Base-by-base conservation (phyloP, 768 basidiomycete species). In the Zangia roseola region DNA sequence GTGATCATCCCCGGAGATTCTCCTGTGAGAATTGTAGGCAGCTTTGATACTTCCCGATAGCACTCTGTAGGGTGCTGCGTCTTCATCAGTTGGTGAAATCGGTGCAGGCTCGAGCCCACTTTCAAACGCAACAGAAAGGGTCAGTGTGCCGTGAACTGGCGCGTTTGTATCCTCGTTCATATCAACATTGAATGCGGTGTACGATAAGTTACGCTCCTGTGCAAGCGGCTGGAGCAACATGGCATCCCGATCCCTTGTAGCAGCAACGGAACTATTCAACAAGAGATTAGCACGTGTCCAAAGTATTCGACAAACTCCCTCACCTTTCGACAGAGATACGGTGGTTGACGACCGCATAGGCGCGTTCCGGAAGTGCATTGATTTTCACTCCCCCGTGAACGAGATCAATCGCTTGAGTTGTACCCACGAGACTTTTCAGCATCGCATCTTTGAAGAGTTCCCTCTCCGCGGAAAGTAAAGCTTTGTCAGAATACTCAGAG, bases 311-410 rank as follows among this genome's bases (percentile, higher is more conserved):
- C 12, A 8, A 25, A 33, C 41, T 20, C 6, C 44, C 74, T 28
- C 24, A 76, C 83, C 82, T 84, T 41, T 76, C 72, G 7, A 78
- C 77, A 5, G 83, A 75, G 43, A 90, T 80, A 6, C 88, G 82
- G 58, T 87, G 86, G 59, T 91, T 88, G 24, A 90, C 75, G 20
- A 89, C 64, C 1, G 83, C 86, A 63, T 72, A 82, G 1, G 80
- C 84, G 47, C 70, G 74, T 66, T 92, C 90, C 1, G 91, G 91
- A 20, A 94, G 76, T 23, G 89, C 88, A 58, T 92, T 92, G 23
- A 76, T 74, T 66, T 91, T 90, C 24, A 84, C 79, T 10, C 83
- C 84, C 19, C 82, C 82, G n/a, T 73, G 69, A 30, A 83, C 75
- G 12, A 93, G 61, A 58, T 91, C 88, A 37, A 86, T 77, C 1